phyloP scores from a whole-genome alignment of 1,139 yeast species.

The Wickerhamiella infanticola region DNA sequence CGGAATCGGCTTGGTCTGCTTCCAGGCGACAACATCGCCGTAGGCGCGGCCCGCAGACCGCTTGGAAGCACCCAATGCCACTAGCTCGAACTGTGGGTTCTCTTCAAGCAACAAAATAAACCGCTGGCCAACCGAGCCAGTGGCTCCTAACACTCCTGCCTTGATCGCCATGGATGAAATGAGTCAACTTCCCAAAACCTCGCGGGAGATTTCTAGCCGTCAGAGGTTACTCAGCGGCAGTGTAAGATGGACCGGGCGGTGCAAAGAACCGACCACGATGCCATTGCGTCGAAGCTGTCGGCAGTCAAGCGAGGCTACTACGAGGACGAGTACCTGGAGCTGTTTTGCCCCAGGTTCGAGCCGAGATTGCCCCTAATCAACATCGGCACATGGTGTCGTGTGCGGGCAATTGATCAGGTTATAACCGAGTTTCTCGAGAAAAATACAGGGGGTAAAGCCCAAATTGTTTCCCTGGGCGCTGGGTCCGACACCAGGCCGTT shows the following conservation, averaged over 20 bases:
- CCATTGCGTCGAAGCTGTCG: constrained; percentile 55
- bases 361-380: constrained; percentile 53
- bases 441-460: constrained; percentile 24
- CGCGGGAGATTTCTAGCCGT: not conserved
- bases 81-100: constrained; percentile 81
- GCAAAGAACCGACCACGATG: constrained; percentile 72
- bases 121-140: constrained; percentile 96
- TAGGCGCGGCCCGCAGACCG: constrained; percentile 89
- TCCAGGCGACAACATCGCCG: constrained; percentile 83
- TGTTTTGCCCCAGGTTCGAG: constrained; percentile 26
- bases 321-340: constrained; percentile 35
- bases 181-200: not conserved
- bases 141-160: constrained; percentile 87
- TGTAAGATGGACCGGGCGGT: constrained; percentile 33
- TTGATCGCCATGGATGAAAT: constrained; percentile 7
- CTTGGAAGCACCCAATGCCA: constrained; percentile 80
- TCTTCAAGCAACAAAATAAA: constrained; percentile 69
- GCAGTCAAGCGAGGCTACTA: constrained; percentile 43
- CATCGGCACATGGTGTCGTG: constrained; percentile 57
- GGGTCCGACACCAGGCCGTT: constrained; percentile 87
- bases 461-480: constrained; percentile 78
- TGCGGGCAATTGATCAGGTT: constrained; percentile 42
- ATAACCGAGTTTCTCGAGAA: constrained; percentile 34
- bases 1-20: constrained; percentile 78
- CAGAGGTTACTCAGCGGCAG: not conserved